Evolutionary conservation across 176 grass and related monocot species (phyloP).

Genomic region (Oryza glaberrima): DNA sequence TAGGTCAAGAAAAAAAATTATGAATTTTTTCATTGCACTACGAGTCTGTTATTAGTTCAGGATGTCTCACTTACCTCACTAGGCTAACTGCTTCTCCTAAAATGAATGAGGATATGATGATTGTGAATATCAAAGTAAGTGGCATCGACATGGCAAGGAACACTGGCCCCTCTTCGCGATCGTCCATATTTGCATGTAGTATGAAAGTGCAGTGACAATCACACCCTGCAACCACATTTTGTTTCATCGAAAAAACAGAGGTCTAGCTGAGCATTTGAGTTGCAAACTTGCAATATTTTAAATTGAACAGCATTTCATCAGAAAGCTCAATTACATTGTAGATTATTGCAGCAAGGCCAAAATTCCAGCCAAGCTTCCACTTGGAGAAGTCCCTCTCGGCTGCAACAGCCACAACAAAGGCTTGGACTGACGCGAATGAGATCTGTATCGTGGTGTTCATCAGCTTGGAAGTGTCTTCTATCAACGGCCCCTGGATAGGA

Average conservation of each 20-base stretch:
- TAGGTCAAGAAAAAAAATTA: neutral
- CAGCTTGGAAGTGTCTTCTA: constrained; percentile 76
- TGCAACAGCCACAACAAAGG: constrained; percentile 63
- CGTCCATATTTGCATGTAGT: constrained; percentile 85
- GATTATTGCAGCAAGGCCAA: constrained; percentile 51
- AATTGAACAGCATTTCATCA: neutral
- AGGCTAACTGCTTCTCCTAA: constrained; percentile 68
- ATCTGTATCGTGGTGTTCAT: constrained; percentile 73
- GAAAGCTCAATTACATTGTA: constrained; percentile 45
- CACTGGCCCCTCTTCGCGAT: constrained; percentile 63
- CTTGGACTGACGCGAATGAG: constrained; percentile 61
- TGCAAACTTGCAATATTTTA: neutral
- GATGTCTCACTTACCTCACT: constrained; percentile 46
- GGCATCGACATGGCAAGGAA: constrained; percentile 81
- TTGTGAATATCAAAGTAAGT: constrained; percentile 65
- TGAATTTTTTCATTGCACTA: neutral
- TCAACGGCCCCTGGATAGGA: constrained; percentile 46
- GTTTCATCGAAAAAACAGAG: neutral
- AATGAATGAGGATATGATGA: constrained; percentile 52
- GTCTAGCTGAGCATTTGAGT: neutral
- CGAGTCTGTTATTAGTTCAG: neutral
- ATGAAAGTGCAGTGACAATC: constrained; percentile 57
- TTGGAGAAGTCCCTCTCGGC: constrained; percentile 62
- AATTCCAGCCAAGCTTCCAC: constrained; percentile 63
- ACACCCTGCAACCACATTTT: constrained; percentile 48